These are phyloP conservation scores for Tilletia horrida DNA, from an alignment of 1,284 basidiomycete genomes.

Conservation along the genomic window DNA sequence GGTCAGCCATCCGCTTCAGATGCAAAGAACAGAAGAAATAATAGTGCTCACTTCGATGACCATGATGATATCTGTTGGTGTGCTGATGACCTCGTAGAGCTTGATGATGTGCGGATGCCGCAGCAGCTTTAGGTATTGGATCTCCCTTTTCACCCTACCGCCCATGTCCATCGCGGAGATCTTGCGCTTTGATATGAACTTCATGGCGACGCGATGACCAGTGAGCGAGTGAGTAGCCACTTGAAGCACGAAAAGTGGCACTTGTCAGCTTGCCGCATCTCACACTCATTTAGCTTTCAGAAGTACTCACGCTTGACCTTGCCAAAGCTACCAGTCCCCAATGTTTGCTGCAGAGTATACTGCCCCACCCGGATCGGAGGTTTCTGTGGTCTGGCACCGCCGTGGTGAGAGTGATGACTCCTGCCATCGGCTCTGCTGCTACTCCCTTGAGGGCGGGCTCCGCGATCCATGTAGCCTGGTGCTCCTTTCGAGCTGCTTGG, in stretches of 20 bases:
- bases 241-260: slow-evolving; percentile 52
- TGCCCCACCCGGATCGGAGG: slow-evolving; percentile 34
- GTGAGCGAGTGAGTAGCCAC: slow-evolving; percentile 92
- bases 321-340: slow-evolving; percentile 80
- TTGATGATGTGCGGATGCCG: slow-evolving; percentile 55
- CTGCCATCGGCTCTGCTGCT: neutral
- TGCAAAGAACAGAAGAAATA: neutral
- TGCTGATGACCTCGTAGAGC: slow-evolving; percentile 54
- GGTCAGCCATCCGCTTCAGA: neutral
- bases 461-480: neutral
- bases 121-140: slow-evolving; percentile 52
- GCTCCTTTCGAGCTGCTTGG: neutral
- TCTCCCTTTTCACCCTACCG: slow-evolving; percentile 76
- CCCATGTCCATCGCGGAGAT: slow-evolving; percentile 75
- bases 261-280: neutral
- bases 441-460: too few relatives aligned
- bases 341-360: slow-evolving; percentile 56
- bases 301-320: slow-evolving; percentile 85
- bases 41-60: slow-evolving; percentile 42
- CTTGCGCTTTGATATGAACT: slow-evolving; percentile 91
- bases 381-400: neutral
- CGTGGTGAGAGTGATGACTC: neutral
- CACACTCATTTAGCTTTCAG: neutral
- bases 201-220: slow-evolving; percentile 93
- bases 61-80: slow-evolving; percentile 54